Base-by-base conservation (phyloP, 108 stramenopile genomes). In the Aurantiochytrium sp. region DNA sequence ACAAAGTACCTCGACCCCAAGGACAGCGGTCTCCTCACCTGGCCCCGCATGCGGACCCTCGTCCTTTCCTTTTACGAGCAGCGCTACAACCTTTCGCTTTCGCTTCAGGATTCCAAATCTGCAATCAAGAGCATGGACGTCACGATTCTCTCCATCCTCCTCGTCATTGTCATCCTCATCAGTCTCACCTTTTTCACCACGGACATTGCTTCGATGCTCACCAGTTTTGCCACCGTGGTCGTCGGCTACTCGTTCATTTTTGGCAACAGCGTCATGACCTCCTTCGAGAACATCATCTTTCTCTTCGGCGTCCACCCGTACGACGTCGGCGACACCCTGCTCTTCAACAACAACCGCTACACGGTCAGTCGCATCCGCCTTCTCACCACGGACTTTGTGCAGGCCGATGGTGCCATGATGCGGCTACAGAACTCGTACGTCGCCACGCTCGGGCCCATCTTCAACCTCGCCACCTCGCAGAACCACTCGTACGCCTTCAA, bases 261-360 rank as follows among this genome's bases (percentile, higher is more conserved):
- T 81, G 73, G 73, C 30, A 30, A 30, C 42, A 27, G 24, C 30
- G 73, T 42, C 24, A 48, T 30, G 27, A 12, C 36, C 21, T 81
- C 73, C n/a, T 81, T 81, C 45, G 73, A 81, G 30, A 81, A 81
- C 45, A 81, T 81, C 73, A 48, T 81, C 45, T 81, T 81, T 1
- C 73, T 81, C 73, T 81, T 81, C 24, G 73, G 73, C 32, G 73
- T 81, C 0, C 73, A 81, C 24, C 73, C 73, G 19, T 81, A 81
- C 73, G 73, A 81, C 32, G 73, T 81, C n/a, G 73, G 73, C 32
- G 73, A 81, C 24, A 81, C 39, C n/a, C 39, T 81, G n/a, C 39
- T 81, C 1, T 48, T 81, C 2, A 48, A 48, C 27, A 48, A 41
- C 73, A 48, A 81, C 30, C 73, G 73, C 45, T 81, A 48, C 24